These are phyloP conservation scores for Helicosporidium sp. DNA, from an alignment of 139 green algal species.

Conservation along the genomic window DNA sequence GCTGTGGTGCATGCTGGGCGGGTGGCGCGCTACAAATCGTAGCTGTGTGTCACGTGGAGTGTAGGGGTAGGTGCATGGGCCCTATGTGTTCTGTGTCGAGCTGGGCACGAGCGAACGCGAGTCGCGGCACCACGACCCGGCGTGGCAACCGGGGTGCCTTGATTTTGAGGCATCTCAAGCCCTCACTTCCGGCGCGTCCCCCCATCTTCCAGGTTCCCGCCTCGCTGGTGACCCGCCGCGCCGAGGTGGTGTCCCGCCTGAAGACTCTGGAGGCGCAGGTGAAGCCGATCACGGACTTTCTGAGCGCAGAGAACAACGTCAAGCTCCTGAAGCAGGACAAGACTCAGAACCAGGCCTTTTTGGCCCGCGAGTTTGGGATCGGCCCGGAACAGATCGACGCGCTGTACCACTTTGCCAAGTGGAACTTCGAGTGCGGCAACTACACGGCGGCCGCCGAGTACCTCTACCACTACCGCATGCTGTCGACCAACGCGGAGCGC, in stretches of 20 bases:
- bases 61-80: too few species aligned
- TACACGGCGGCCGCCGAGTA: slow-evolving; percentile 78
- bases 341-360: slow-evolving; percentile 69
- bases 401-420: slow-evolving; percentile 94
- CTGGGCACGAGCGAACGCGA: too few species aligned
- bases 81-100: too few species aligned
- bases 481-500: slow-evolving; percentile 63
- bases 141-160: too few species aligned
- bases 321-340: slow-evolving; percentile 78
- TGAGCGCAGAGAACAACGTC: slow-evolving; percentile 66
- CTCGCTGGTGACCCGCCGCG: slow-evolving; percentile 6
- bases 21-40: too few species aligned
- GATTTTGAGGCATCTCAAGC: too few species aligned
- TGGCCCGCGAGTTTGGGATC: slow-evolving; percentile 68
- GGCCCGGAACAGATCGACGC: slow-evolving; percentile 75
- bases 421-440: slow-evolving; percentile 98
- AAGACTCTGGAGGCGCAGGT: slow-evolving; percentile 43
- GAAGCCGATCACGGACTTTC: slow-evolving; percentile 72
- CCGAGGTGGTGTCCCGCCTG: slow-evolving; percentile 36
- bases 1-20: too few species aligned
- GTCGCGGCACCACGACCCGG: too few species aligned
- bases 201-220: slow-evolving; percentile 19
- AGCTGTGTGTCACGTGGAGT: too few species aligned
- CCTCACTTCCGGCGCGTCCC: too few species aligned
- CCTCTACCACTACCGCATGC: slow-evolving; percentile 74